A percentile compares a stretch with the other conserved stretches of the same genome.
Evolutionary conservation across 2,329 filamentous ascomycete species (phyloP).

Genomic region (Daldinia sp.): DNA sequence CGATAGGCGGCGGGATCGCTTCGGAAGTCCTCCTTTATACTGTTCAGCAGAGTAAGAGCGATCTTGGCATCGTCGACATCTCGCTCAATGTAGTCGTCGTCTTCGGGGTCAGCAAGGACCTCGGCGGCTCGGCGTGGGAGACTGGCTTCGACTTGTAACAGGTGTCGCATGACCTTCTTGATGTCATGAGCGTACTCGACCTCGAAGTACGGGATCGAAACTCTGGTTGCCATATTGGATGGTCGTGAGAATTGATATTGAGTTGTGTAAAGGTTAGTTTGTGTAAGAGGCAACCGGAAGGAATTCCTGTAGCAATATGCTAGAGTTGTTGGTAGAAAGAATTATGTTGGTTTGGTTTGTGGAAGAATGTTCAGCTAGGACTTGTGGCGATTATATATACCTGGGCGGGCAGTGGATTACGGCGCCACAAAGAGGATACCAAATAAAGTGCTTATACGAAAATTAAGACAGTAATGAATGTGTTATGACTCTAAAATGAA

Average conservation of each 20-base stretch:
- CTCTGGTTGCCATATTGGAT: background rate
- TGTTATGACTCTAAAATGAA: background rate
- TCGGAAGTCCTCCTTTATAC: background rate
- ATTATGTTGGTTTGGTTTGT: background rate
- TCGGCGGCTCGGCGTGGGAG: background rate
- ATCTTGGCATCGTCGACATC: background rate
- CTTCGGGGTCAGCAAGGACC: background rate
- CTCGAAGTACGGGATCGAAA: background rate
- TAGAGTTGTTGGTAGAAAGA: background rate
- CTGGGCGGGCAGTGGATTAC: background rate
- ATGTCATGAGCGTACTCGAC: background rate
- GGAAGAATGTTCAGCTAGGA: background rate
- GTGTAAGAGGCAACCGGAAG: background rate
- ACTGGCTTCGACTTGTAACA: background rate
- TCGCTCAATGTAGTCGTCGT: background rate
- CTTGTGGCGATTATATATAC: slow-evolving; percentile 1
- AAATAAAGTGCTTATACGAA: background rate
- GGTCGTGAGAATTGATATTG: background rate
- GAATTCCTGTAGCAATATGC: background rate
- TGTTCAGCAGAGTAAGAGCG: background rate
- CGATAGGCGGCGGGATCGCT: background rate
- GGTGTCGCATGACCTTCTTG: background rate
- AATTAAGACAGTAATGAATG: background rate
- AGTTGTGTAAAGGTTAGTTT: background rate
- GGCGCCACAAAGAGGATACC: background rate